Percentiles rank a stretch among this genome's conserved stretches.
These are phyloP conservation scores for Xerophyta viscosa DNA, from an alignment of 106 monocot genomes.

Conservation along the genomic window DNA sequence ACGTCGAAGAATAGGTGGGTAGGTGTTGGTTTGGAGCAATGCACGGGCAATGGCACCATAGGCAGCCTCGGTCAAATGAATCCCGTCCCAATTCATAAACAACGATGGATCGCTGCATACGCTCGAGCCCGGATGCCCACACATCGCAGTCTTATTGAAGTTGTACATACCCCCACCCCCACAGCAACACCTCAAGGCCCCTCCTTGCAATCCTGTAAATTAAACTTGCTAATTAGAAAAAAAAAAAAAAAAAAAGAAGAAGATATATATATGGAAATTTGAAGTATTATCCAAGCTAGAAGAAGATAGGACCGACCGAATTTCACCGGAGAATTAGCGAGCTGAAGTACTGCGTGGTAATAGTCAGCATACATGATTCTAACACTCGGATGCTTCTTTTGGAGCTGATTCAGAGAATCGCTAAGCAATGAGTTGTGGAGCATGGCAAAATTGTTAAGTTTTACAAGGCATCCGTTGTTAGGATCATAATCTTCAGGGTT, in stretches of 20 bases:
- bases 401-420: constrained; percentile 1
- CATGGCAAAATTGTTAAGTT: constrained; percentile 8
- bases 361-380: constrained; percentile 17
- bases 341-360: constrained; percentile 5
- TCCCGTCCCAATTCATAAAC: constrained; percentile 30
- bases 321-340: not conserved
- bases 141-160: constrained; percentile 3
- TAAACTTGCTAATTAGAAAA: not conserved
- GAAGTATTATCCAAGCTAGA: not conserved
- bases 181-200: constrained; percentile 30
- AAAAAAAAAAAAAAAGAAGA: not conserved
- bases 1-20: too few species aligned
- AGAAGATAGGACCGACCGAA: not conserved
- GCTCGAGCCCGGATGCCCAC: constrained; percentile 9
- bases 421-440: constrained; percentile 5
- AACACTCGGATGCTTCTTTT: constrained; percentile 6
- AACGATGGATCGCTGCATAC: constrained; percentile 21
- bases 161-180: constrained; percentile 44
- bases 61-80: constrained; percentile 31
- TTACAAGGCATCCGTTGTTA: constrained; percentile 1
- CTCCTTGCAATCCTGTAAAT: constrained; percentile 19
- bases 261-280: not conserved
- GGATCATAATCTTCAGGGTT: not conserved
- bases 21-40: too few species aligned
- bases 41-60: constrained; percentile 20